phyloP scores from a whole-genome alignment of 225 moss, liverwort and hornwort species.

The Physcomitrium patens region DNA sequence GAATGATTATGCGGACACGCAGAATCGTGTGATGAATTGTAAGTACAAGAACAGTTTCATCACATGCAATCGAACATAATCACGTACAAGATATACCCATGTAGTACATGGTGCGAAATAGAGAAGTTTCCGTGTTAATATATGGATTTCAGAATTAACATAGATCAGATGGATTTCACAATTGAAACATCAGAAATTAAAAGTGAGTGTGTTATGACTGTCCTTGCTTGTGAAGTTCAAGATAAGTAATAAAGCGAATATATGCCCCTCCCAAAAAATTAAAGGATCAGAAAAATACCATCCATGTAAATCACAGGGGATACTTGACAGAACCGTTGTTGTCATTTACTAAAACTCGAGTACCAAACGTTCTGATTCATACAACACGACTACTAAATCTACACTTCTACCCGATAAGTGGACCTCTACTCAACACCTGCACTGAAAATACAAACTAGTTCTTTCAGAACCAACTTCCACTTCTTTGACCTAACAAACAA shows the following conservation, averaged over 20 bases:
- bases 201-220: slow-evolving; percentile 17
- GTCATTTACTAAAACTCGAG: slow-evolving; percentile 34
- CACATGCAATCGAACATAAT: no score
- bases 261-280: slow-evolving; percentile 20
- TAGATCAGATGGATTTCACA: background rate
- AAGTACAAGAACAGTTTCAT: no score
- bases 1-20: no score
- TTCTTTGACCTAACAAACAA: slow-evolving; percentile 26
- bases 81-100: no score
- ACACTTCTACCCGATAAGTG: slow-evolving; percentile 17
- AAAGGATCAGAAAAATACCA: slow-evolving; percentile 36
- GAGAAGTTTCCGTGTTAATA: no score
- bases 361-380: slow-evolving; percentile 32
- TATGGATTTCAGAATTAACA: no score
- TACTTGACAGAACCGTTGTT: slow-evolving; percentile 23
- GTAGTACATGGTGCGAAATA: no score
- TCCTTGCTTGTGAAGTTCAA: slow-evolving; percentile 27
- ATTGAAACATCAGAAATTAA: slow-evolving; percentile 17
- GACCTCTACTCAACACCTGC: slow-evolving; percentile 31
- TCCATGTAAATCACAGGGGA: slow-evolving; percentile 19
- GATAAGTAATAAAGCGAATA: slow-evolving; percentile 3
- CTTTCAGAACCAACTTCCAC: slow-evolving; percentile 28
- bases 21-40: no score
- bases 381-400: slow-evolving; percentile 31
- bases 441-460: slow-evolving; percentile 9